Conservation (phyloP, 441 rosid genomes). For the Populus hybrid region DNA sequence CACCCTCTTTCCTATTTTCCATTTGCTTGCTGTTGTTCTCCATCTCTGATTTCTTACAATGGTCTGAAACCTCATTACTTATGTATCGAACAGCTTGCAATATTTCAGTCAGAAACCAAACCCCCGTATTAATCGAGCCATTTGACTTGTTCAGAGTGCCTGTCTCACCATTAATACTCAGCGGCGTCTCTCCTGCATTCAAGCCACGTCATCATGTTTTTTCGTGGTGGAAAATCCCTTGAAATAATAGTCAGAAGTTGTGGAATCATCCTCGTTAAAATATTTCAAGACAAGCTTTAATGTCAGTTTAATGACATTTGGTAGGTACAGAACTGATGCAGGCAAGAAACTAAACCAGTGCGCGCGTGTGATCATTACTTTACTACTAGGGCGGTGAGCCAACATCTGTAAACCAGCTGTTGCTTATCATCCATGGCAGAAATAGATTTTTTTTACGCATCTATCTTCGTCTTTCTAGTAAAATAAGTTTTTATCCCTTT, state of each 20-base stretch:
- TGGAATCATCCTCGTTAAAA: not conserved
- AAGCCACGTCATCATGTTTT: not conserved
- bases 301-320: not conserved
- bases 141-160: conserved; percentile 7
- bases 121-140: not conserved
- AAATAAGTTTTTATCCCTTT: not conserved
- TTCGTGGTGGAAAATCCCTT: not conserved
- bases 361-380: not conserved
- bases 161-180: not conserved
- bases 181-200: not conserved
- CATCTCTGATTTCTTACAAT: not conserved
- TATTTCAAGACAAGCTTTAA: no score
- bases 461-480: not conserved
- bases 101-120: conserved; percentile 2
- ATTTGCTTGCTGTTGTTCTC: not conserved
- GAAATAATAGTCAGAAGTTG: not conserved
- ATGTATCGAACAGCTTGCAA: not conserved
- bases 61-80: not conserved
- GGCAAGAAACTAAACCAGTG: not conserved
- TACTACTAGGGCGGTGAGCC: not conserved
- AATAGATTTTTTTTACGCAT: no score
- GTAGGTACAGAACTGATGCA: not conserved
- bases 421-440: not conserved
- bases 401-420: not conserved
- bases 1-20: not conserved